Evolutionary conservation across 345 rosid species (phyloP), one percentile per base, ranked within the genome.

Genomic region (Cochlearia excelsa): DNA sequence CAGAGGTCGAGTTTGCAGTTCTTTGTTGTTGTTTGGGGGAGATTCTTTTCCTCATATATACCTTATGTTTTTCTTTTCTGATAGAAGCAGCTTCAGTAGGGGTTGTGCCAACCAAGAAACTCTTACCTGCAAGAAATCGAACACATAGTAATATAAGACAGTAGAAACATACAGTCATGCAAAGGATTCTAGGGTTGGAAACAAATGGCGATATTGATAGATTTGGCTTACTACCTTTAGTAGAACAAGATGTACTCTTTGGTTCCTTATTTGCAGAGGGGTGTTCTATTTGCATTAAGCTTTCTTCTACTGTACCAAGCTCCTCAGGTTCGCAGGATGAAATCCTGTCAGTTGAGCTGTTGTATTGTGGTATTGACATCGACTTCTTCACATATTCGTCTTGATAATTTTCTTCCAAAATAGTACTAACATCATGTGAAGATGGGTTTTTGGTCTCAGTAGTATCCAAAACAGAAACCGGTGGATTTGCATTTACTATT

Each of bases 41-140:
- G 67, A 77, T 67, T 51, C 70, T 78, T 56, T 70, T 87, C 68
- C 88, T 77, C 52, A 59, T 56, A 57, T 87, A 87, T 35, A 84
- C 82, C 66, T 58, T 81, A 59, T 59, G 63, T 16, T 59, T 71
- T 63, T 53, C 59, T 72, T 72, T 54, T 33, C 46, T 54, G 41
- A 38, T 37, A 33, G 77, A 68, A 41, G 39, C 49, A 44, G 51
- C 54, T 56, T 64, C 63, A 54, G 50, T 46, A 46, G 69, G 48
- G 54, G 50, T 46, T 46, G 51, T 46, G 39, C 31, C 44, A 45
- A 37, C 45, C 41, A 23, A 30, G 7, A 38, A 34, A 63, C 26
- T 49, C 11, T 26, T 51, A 64, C 74, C 74, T 70, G 74, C 51
- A 51, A 51, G 43, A 23, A 70, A 9, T 39, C 51, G 40, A 1